phyloP scores from a whole-genome alignment of 257 asterid species.

The Nicotiana attenuata region DNA sequence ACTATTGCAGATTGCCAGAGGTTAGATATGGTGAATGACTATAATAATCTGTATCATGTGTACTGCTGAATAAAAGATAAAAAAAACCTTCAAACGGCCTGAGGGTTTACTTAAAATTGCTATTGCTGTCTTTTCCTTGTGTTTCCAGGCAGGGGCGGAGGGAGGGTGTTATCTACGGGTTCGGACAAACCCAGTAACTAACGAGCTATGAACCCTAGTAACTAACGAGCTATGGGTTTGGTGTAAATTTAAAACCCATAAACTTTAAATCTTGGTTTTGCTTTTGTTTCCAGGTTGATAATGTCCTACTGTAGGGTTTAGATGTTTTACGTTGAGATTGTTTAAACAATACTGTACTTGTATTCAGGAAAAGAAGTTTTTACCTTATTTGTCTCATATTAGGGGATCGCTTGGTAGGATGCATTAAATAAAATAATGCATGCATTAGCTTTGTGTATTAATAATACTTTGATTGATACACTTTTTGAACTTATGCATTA shows the following conservation, averaged over 20 bases:
- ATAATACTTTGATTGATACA: no score
- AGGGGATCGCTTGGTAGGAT: no score
- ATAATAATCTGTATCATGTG: background rate
- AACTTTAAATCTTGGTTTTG: no score
- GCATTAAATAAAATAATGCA: no score
- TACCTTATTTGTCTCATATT: background rate
- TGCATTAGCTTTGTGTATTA: no score
- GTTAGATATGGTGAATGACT: background rate
- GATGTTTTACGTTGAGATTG: background rate
- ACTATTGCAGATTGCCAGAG: background rate
- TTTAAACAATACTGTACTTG: background rate
- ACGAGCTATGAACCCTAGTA: no score
- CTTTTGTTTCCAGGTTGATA: background rate
- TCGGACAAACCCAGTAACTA: no score
- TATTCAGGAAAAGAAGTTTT: background rate
- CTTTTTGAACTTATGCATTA: no score
- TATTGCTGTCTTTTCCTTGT: background rate
- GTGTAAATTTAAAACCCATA: no score
- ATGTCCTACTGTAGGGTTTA: background rate
- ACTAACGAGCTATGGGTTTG: no score
- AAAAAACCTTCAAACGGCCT: background rate
- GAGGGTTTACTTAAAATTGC: background rate
- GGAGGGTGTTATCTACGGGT: no score
- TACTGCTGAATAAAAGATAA: background rate
- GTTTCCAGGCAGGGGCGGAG: background rate